phyloP scores from a whole-genome alignment of 306 rosid species.

The Casuarina cunninghamiana region DNA sequence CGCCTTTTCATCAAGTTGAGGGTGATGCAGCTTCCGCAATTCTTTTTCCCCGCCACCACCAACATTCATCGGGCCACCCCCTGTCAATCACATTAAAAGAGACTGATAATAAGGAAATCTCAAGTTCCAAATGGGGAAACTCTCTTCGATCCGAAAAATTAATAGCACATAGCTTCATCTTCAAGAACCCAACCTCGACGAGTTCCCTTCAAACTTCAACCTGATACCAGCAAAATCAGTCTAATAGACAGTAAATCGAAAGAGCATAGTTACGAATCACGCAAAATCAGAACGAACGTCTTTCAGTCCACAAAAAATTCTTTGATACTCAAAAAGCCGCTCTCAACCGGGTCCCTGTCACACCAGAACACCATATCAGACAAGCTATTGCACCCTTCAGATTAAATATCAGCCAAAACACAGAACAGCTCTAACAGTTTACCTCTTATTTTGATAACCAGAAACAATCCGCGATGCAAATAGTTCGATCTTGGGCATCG shows the following conservation, averaged over 20 bases:
- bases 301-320: constrained; percentile 27
- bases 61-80: constrained; percentile 57
- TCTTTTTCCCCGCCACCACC: constrained; percentile 44
- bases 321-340: constrained; percentile 30
- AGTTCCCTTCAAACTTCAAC: constrained; percentile 7
- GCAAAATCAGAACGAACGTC: constrained; percentile 15
- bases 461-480: not conserved
- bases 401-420: constrained; percentile 5
- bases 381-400: not conserved
- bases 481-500: not conserved
- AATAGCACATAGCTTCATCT: constrained; percentile 34
- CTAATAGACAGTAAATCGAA: constrained; percentile 7
- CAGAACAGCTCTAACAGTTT: not conserved
- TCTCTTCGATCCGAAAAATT: constrained; percentile 40
- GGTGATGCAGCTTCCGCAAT: constrained; percentile 37
- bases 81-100: constrained; percentile 39
- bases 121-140: constrained; percentile 34
- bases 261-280: constrained; percentile 16
- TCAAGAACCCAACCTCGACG: constrained; percentile 26
- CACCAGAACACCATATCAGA: constrained; percentile 28
- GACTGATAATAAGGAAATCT: constrained; percentile 25
- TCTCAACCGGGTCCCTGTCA: constrained; percentile 33
- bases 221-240: constrained; percentile 39
- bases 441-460: too few species aligned
- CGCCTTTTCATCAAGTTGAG: constrained; percentile 40